Base-by-base conservation (phyloP, 441 rosid species). In the Breynia disticha region DNA sequence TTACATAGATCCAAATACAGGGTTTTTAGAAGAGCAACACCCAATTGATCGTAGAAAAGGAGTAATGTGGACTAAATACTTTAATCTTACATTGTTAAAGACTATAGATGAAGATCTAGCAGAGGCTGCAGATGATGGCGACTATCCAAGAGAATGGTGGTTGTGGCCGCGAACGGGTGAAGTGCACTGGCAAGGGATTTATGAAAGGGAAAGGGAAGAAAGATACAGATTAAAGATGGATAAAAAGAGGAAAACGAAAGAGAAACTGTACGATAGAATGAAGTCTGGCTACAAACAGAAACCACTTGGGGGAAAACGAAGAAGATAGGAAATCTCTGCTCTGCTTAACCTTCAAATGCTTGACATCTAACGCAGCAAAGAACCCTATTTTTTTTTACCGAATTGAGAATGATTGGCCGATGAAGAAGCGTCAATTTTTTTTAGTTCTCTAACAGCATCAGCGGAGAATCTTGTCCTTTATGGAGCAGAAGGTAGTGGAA, bases 31-130 rank as follows among this genome's bases (percentile, higher is more conserved):
- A 46, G 99, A 90, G 70, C 97, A 94, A 59, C 99, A 94, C 68
- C 86, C 77, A 0, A 16, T 85, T 15, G 76, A 66, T 15, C 75
- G 68, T 38, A 78, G 96, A 21, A 83, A 71, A 54, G 95, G 77
- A 50, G 68, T 68, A 16, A 75, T 81, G 63, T 90, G 97, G 97
- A 80, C 75, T 0, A 94, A 82, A 62, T 94, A 89, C 75, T 90
- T 94, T 53, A 75, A 83, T 59, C 67, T 76, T 52, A 76, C 86
- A 37, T 63, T 94, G 58, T 69, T 94, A 53, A 94, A 87, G 80
- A 81, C 76, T 55, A 94, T 94, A 91, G 99, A 94, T 53, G 99
- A 94, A 75, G 99, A 87, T 67, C 76, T 94, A 12, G 99, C 97
- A 3, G 99, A 94, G 82, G 95, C 97, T 58, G 90, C 96, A 32